A percentile compares a stretch with the other conserved stretches of the same genome.
These are phyloP conservation scores for Aspergillus pseudonomiae DNA, from an alignment of 2,329 filamentous ascomycete genomes.

Conservation along the genomic window DNA sequence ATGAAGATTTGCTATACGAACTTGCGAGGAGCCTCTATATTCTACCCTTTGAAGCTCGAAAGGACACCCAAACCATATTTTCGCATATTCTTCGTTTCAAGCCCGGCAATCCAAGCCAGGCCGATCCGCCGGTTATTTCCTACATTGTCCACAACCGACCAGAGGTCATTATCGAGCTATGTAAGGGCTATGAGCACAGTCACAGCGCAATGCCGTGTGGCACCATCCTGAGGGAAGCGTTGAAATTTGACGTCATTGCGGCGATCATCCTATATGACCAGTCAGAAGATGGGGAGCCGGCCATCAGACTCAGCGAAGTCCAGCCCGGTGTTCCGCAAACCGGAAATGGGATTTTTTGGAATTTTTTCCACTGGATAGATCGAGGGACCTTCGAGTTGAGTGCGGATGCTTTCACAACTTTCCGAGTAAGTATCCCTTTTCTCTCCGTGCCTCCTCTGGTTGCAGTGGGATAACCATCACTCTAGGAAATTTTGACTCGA, in stretches of 20 bases:
- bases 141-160: constrained; percentile 86
- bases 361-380: constrained; percentile 96
- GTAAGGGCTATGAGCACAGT: constrained; percentile 83
- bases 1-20: constrained; percentile 84
- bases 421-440: constrained; percentile 65
- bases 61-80: constrained; percentile 94
- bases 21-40: constrained; percentile 81
- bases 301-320: constrained; percentile 76
- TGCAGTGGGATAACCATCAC: constrained; percentile 14
- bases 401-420: constrained; percentile 96
- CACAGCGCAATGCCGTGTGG: constrained; percentile 92
- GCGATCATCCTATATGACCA: constrained; percentile 93
- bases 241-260: constrained; percentile 88
- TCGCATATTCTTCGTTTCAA: constrained; percentile 93
- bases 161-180: constrained; percentile 84
- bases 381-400: constrained; percentile 95
- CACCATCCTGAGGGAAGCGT: constrained; percentile 82
- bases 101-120: constrained; percentile 65
- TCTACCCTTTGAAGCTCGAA: constrained; percentile 92
- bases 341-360: constrained; percentile 90
- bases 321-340: constrained; percentile 74
- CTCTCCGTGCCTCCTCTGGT: not conserved
- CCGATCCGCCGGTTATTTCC: constrained; percentile 81
- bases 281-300: constrained; percentile 71
- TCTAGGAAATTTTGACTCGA: constrained; percentile 85